Conservation (phyloP, 192 early-diverging fungal genomes). For the Jimgerdemannia flammicorona region DNA sequence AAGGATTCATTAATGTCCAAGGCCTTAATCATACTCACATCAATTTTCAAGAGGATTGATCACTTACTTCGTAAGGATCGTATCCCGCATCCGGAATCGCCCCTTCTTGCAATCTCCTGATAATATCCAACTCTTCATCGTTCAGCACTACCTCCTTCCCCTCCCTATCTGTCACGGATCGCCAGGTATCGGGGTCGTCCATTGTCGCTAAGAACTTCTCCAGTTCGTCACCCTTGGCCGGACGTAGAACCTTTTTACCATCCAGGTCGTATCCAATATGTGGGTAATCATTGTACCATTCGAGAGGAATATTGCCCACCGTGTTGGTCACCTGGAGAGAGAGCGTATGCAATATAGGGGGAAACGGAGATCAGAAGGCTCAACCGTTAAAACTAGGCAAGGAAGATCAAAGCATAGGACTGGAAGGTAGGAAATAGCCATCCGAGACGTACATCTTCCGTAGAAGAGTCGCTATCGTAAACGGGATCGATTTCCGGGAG, state of each 20-base stretch:
- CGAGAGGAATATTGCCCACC: slow-evolving; percentile 92
- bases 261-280: slow-evolving; percentile 96
- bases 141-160: slow-evolving; percentile 82
- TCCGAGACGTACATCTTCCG: slow-evolving; percentile 67
- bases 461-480: slow-evolving; percentile 91
- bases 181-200: slow-evolving; percentile 93
- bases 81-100: slow-evolving; percentile 79
- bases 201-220: slow-evolving; percentile 89
- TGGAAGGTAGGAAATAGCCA: neutral
- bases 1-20: too few relatives aligned
- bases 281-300: slow-evolving; percentile 96
- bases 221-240: slow-evolving; percentile 87
- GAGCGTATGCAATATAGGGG: neutral
- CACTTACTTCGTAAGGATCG: slow-evolving; percentile 75
- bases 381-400: neutral
- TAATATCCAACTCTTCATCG: slow-evolving; percentile 90
- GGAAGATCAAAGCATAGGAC: neutral
- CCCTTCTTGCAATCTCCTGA: slow-evolving; percentile 81
- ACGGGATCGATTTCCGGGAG: slow-evolving; percentile 89
- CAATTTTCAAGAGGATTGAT: neutral
- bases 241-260: slow-evolving; percentile 88
- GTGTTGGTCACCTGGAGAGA: slow-evolving; percentile 74
- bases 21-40: neutral
- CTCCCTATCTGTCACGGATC: slow-evolving; percentile 81
- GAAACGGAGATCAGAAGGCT: neutral